These are phyloP conservation scores for Cytidiella melzeri DNA, from an alignment of 768 basidiomycete species.

Conservation along the genomic window DNA sequence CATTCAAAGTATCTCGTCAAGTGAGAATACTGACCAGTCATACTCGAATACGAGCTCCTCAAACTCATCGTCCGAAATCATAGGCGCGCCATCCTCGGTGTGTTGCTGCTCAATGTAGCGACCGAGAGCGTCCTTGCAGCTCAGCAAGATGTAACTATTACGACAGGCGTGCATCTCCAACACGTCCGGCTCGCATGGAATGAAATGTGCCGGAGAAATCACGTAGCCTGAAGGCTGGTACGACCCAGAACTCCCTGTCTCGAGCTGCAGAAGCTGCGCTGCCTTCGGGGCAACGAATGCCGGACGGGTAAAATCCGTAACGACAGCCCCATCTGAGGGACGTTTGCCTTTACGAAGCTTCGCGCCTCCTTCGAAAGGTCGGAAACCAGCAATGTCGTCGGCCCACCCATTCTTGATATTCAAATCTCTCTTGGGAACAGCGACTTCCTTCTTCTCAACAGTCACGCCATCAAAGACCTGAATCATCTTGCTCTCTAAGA, in stretches of 20 bases:
- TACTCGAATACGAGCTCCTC: slow-evolving; percentile 48
- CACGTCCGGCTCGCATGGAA: slow-evolving; percentile 51
- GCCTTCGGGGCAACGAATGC: slow-evolving; percentile 3
- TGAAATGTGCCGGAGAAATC: slow-evolving; percentile 46
- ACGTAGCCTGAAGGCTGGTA: slow-evolving; percentile 60
- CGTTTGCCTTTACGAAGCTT: slow-evolving; percentile 1
- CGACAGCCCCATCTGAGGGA: background rate
- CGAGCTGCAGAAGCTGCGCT: slow-evolving; percentile 21
- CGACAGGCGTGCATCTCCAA: slow-evolving; percentile 75
- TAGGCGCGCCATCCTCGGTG: slow-evolving; percentile 16
- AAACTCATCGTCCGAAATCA: slow-evolving; percentile 23
- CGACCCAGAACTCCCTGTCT: slow-evolving; percentile 15
- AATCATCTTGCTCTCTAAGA: slow-evolving; percentile 32
- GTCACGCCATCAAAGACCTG: background rate
- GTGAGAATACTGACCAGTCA: slow-evolving; percentile 53
- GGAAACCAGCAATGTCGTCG: background rate
- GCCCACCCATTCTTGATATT: background rate
- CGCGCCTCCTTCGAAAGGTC: background rate
- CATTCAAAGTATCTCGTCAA: slow-evolving; percentile 5
- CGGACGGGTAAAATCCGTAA: background rate
- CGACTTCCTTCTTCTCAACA: background rate
- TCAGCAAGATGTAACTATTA: slow-evolving; percentile 57
- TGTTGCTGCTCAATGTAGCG: slow-evolving; percentile 38
- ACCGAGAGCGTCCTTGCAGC: slow-evolving; percentile 51
- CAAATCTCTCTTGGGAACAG: background rate